Evolutionary conservation across 2,329 filamentous ascomycete genomes (phyloP).

Genomic region (Fusarium udum): DNA sequence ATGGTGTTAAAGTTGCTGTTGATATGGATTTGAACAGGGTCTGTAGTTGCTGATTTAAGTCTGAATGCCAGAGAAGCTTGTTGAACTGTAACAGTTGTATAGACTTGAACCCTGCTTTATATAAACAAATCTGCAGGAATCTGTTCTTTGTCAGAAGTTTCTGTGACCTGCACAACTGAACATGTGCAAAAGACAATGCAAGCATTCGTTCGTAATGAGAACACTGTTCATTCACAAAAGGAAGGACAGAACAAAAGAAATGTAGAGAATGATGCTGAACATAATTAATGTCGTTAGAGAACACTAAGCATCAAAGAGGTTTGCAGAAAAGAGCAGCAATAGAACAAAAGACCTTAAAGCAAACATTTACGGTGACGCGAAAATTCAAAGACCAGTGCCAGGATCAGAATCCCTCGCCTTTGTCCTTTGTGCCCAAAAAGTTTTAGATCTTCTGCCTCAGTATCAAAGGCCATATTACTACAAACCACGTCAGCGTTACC

Average conservation of each 20-base stretch:
- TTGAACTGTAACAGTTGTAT: rapidly evolving
- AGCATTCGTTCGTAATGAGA: rapidly evolving
- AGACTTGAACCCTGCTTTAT: not conserved
- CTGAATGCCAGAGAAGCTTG: not conserved
- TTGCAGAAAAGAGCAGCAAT: rapidly evolving
- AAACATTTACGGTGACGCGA: not conserved
- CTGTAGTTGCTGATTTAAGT: not conserved
- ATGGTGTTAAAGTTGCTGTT: rapidly evolving
- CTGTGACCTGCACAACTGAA: not conserved
- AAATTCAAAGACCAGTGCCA: rapidly evolving
- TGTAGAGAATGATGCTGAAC: not conserved
- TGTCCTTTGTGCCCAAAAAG: not conserved
- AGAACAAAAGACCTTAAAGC: rapidly evolving
- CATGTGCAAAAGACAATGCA: not conserved
- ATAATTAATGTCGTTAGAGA: rapidly evolving
- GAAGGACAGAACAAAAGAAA: not conserved
- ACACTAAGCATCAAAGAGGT: rapidly evolving
- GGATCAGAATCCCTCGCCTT: rapidly evolving
- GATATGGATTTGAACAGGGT: not conserved
- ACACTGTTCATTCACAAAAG: not conserved
- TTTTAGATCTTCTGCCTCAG: too few relatives aligned
- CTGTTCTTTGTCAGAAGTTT: not conserved
- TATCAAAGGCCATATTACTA: too few relatives aligned
- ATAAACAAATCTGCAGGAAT: rapidly evolving
- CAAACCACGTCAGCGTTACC: too few relatives aligned